Evolutionary conservation across 73 alveolate species (phyloP).

Genomic region (Blepharisma japonicum): DNA sequence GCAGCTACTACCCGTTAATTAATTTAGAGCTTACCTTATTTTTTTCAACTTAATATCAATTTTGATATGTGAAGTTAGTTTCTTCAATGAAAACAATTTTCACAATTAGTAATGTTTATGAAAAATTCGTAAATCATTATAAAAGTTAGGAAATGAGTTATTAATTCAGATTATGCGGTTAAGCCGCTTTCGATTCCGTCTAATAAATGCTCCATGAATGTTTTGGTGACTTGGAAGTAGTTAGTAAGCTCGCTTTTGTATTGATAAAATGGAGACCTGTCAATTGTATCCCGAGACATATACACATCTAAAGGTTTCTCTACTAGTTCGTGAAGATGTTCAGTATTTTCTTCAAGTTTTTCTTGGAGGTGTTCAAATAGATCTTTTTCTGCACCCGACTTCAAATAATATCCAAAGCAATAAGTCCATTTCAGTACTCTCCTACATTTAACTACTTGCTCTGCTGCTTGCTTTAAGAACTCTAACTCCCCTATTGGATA

Average conservation of each 20-base stretch:
- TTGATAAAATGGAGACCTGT: constrained; percentile 53
- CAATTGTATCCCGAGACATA: constrained; percentile 42
- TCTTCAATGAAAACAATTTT: no score
- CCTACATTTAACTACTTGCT: constrained; percentile 81
- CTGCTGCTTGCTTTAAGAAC: constrained; percentile 78
- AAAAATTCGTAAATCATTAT: no score
- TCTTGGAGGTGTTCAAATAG: constrained; percentile 76
- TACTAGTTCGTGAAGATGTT: constrained; percentile 76
- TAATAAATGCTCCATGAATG: constrained; percentile 48
- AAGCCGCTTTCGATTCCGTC: constrained; percentile 64
- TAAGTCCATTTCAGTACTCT: constrained; percentile 85
- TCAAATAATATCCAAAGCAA: constrained; percentile 76
- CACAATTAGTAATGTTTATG: no score
- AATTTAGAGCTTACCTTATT: no score
- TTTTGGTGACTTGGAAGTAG: constrained; percentile 50
- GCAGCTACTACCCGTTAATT: no score
- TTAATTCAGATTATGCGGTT: constrained; percentile 27
- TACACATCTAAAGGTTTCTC: constrained; percentile 66
- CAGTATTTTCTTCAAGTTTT: constrained; percentile 75
- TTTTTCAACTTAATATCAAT: no score
- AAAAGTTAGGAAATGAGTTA: no score
- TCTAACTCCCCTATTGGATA: constrained; percentile 73
- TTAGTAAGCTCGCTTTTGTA: constrained; percentile 56
- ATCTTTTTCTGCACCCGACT: constrained; percentile 41
- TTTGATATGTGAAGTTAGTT: no score